These are phyloP conservation scores for Kurtzmaniella quercitrusa DNA, from an alignment of 1,139 yeast genomes.

Conservation along the genomic window DNA sequence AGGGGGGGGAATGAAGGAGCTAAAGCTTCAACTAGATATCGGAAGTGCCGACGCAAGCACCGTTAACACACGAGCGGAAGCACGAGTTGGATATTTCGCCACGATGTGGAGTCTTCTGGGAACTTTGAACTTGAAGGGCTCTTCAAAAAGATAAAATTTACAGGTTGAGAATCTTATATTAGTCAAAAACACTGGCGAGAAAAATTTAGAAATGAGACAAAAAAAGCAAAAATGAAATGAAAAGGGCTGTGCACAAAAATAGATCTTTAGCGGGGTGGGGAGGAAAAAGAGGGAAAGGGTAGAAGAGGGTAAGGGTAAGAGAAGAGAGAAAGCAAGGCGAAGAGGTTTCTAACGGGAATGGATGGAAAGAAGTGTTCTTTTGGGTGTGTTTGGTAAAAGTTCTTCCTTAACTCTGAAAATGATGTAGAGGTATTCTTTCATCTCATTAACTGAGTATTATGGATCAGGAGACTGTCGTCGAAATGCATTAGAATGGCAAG, in stretches of 20 bases:
- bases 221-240: not conserved
- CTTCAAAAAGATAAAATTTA: not conserved
- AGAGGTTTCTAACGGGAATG: no score
- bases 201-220: not conserved
- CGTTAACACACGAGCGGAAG: not conserved
- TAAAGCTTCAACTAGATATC: not conserved
- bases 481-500: no score
- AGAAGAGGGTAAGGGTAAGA: no score
- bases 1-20: not conserved
- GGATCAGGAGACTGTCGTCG: no score
- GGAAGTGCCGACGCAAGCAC: not conserved
- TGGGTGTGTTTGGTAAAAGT: no score
- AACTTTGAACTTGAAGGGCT: not conserved
- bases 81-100: not conserved
- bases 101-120: not conserved
- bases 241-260: not conserved
- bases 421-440: no score
- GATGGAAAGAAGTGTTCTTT: no score
- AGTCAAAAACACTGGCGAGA: not conserved
- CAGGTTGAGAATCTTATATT: not conserved
- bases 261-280: not conserved
- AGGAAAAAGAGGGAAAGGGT: no score
- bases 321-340: no score
- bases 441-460: no score
- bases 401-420: no score